Conservation (phyloP, 306 rosid species). For the Rubus idaeus region DNA sequence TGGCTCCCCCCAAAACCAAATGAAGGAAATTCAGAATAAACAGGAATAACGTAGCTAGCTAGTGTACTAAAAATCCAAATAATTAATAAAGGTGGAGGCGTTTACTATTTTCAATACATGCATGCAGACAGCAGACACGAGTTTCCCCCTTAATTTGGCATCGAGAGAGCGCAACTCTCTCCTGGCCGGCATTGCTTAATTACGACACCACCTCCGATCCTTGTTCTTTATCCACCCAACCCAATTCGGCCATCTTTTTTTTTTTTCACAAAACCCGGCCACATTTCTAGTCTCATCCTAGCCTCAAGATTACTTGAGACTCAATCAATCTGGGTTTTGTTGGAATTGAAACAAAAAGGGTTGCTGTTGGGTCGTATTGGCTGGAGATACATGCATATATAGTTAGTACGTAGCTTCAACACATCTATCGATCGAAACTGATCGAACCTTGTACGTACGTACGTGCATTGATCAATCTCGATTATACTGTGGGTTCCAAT, state of each 20-base stretch:
- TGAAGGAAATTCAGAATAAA: too few relatives aligned
- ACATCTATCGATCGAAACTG: background rate
- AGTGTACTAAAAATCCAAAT: too few relatives aligned
- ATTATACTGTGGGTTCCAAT: background rate
- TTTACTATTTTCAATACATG: background rate
- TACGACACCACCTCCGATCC: constrained; percentile 15
- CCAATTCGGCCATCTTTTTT: constrained; percentile 19
- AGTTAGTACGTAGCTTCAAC: background rate
- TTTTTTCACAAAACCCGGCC: background rate
- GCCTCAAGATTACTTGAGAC: background rate
- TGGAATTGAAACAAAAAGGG: background rate
- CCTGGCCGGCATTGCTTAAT: too few relatives aligned
- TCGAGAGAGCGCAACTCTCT: background rate
- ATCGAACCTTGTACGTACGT: background rate
- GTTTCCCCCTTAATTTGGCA: background rate
- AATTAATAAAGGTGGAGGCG: too few relatives aligned
- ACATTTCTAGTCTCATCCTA: background rate
- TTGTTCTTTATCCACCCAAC: constrained; percentile 22
- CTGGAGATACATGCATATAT: background rate
- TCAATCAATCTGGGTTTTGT: constrained; percentile 14
- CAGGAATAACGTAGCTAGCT: too few relatives aligned
- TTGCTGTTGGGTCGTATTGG: constrained; percentile 2
- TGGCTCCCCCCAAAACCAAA: background rate
- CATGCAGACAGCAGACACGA: too few relatives aligned
- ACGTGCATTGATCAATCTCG: background rate